A percentile compares a stretch with the other conserved stretches of the same genome.
Evolutionary conservation across 78 protist species (phyloP).

Genomic region (slime mould (Dictyostelium discoideum)): DNA sequence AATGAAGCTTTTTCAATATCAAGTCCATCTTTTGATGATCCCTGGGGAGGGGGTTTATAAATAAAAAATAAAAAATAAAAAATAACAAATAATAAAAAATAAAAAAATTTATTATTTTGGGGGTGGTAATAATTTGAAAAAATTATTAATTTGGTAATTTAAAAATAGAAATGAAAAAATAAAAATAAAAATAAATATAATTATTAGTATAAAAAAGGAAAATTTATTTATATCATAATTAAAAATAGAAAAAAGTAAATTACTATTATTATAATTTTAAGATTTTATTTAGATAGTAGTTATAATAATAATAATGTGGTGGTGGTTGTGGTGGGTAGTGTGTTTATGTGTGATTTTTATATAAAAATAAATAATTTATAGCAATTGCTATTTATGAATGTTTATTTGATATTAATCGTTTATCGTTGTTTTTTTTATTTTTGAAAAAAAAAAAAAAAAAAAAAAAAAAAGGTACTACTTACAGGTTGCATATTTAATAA

Average conservation of each 20-base stretch:
- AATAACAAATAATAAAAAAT: no score
- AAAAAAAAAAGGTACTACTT: neutral
- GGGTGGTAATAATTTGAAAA: no score
- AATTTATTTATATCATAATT: neutral
- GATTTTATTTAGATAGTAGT: neutral
- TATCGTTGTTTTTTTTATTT: no score
- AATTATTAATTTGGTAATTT: neutral
- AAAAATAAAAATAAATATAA: neutral
- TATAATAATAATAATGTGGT: neutral
- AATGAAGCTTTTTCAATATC: slow-evolving; percentile 7
- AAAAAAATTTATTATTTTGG: no score
- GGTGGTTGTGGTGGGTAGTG: neutral
- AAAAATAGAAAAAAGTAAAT: neutral
- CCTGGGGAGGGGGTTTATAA: neutral
- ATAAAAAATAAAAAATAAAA: no score
- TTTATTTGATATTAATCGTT: no score
- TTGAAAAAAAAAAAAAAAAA: no score
- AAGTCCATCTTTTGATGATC: slow-evolving; percentile 26
- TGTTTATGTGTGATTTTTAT: no score
- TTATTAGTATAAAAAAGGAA: neutral
- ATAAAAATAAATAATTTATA: no score
- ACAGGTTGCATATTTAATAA: slow-evolving; percentile 67
- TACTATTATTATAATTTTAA: neutral
- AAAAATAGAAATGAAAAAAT: neutral
- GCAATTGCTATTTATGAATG: no score